A percentile compares a stretch with the other conserved stretches of the same genome.
Conservation (phyloP, 352 stramenopile species). For the Globisporangium nodosum region DNA sequence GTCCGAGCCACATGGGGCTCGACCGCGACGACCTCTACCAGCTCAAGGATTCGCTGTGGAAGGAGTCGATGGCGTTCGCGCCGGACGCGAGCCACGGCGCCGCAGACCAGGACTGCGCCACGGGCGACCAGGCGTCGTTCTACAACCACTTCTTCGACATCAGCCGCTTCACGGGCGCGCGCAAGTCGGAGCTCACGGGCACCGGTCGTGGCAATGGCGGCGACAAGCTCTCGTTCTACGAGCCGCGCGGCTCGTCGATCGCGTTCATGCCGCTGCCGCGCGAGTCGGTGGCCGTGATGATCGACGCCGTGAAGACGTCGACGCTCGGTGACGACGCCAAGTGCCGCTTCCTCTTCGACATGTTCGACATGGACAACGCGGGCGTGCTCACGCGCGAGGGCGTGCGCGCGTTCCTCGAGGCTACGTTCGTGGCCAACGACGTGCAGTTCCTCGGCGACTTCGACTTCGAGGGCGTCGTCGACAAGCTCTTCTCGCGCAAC, state of each 20-base stretch:
- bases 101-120: slow-evolving; percentile 14
- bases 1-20: slow-evolving; percentile 19
- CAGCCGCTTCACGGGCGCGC: slow-evolving; percentile 14
- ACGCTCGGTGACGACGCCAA: slow-evolving; percentile 43
- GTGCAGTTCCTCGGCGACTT: slow-evolving; percentile 49
- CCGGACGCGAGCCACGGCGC: slow-evolving; percentile 1
- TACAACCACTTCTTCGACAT: slow-evolving; percentile 36
- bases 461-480: slow-evolving; percentile 37
- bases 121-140: slow-evolving; percentile 22
- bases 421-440: slow-evolving; percentile 44
- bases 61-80: slow-evolving; percentile 19
- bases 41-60: slow-evolving; percentile 34
- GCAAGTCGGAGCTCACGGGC: slow-evolving; percentile 2
- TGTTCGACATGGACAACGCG: slow-evolving; percentile 45
- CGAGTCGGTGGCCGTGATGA: slow-evolving; percentile 46
- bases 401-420: slow-evolving; percentile 52
- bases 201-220: background rate
- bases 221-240: slow-evolving; percentile 8
- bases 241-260: slow-evolving; percentile 14
- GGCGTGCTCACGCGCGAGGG: slow-evolving; percentile 43
- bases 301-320: slow-evolving; percentile 53
- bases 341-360: slow-evolving; percentile 59
- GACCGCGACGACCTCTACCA: slow-evolving; percentile 29
- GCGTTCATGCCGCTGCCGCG: slow-evolving; percentile 36
- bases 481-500: slow-evolving; percentile 44